Conservation (phyloP, 768 basidiomycete genomes). For the Auricularia heimuer region DNA sequence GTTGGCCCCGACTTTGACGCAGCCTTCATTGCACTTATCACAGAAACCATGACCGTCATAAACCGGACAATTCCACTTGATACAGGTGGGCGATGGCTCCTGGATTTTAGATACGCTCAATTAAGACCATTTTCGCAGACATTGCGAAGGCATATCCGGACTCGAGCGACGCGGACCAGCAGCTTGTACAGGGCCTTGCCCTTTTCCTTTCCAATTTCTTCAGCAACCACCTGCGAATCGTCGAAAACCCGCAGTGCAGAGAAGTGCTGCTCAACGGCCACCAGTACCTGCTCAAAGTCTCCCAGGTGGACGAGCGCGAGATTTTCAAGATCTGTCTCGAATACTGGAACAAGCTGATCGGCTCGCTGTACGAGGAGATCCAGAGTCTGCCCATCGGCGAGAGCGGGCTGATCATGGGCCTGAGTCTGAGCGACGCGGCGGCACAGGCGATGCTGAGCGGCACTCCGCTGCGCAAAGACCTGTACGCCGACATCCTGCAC, state of each 20-base stretch:
- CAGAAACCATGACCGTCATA: constrained; percentile 33
- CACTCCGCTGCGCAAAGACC: constrained; percentile 27
- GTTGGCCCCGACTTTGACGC: constrained; percentile 37
- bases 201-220: constrained; percentile 43
- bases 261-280: constrained; percentile 40
- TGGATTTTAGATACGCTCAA: not conserved
- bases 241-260: constrained; percentile 34
- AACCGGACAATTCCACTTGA: constrained; percentile 36
- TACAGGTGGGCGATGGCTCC: constrained; percentile 22
- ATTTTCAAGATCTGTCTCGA: constrained; percentile 45
- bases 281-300: constrained; percentile 40
- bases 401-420: constrained; percentile 23
- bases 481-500: constrained; percentile 37
- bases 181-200: constrained; percentile 39
- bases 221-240: constrained; percentile 32
- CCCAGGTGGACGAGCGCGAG: constrained; percentile 40
- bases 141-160: constrained; percentile 33
- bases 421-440: constrained; percentile 28
- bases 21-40: constrained; percentile 39
- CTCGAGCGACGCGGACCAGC: constrained; percentile 35
- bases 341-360: constrained; percentile 38
- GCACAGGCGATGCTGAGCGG: constrained; percentile 20
- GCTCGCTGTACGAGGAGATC: constrained; percentile 39
- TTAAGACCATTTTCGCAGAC: constrained; percentile 18
- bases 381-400: constrained; percentile 32